These are phyloP conservation scores for Verticillium zaregamsianum DNA, from an alignment of 2,329 filamentous ascomycete species.

Conservation along the genomic window DNA sequence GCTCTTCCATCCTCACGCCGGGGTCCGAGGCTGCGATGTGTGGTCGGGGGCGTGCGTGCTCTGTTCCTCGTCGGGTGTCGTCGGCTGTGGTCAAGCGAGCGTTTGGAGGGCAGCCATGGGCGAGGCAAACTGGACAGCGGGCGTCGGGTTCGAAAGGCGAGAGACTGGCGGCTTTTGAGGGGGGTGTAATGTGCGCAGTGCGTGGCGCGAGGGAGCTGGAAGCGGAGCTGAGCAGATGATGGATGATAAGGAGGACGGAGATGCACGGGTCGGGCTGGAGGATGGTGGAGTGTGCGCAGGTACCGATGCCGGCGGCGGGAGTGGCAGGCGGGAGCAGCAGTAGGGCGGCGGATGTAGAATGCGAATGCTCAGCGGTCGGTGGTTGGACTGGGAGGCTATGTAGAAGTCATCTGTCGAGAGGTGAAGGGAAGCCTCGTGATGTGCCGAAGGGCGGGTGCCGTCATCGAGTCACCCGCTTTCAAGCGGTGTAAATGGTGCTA, in stretches of 20 bases:
- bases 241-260: background rate
- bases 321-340: background rate
- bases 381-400: background rate
- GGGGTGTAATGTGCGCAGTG: too few species aligned
- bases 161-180: background rate
- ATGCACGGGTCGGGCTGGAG: background rate
- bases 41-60: background rate
- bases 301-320: background rate
- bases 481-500: constrained; percentile 1
- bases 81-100: background rate
- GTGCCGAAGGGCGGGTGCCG: constrained; percentile 1
- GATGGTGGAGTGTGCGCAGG: background rate
- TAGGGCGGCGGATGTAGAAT: background rate
- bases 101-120: background rate
- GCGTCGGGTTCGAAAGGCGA: background rate
- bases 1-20: constrained; percentile 14
- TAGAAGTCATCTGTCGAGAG: constrained; percentile 2
- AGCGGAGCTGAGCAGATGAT: background rate
- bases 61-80: background rate
- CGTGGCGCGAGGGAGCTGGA: too few species aligned
- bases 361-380: background rate
- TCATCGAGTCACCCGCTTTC: constrained; percentile 3
- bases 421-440: constrained; percentile 3
- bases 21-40: background rate
- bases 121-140: background rate